Evolutionary conservation across 2,329 filamentous ascomycete species (phyloP).

Genomic region (Fusarium nelsonii): DNA sequence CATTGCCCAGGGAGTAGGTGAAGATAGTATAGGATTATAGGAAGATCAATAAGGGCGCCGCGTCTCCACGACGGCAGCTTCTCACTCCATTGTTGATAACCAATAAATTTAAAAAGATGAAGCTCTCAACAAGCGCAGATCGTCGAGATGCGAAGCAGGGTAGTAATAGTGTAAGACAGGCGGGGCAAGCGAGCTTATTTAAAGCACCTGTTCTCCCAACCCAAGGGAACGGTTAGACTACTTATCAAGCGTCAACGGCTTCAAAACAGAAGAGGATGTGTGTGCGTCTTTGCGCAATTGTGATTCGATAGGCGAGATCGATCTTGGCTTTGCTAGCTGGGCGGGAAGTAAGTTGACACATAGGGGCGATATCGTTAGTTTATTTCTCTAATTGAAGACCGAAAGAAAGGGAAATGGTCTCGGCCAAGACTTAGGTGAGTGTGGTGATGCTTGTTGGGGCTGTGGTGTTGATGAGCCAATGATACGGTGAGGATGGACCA

Average conservation of each 20-base stretch:
- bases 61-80: conserved; percentile 36
- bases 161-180: background rate
- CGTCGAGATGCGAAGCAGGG: conserved; percentile 3
- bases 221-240: conserved; percentile 36
- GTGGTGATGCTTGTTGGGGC: conserved; percentile 3
- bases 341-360: conserved; percentile 6
- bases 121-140: conserved; percentile 14
- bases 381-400: conserved; percentile 4
- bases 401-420: background rate
- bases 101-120: conserved; percentile 6
- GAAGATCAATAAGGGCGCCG: background rate
- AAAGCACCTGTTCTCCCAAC: background rate
- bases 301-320: conserved; percentile 41
- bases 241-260: conserved; percentile 4
- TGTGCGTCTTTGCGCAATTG: conserved; percentile 35
- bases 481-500: conserved; percentile 31
- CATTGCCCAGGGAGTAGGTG: conserved; percentile 44
- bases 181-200: conserved; percentile 7
- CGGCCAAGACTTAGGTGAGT: conserved; percentile 7
- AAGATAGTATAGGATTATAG: background rate
- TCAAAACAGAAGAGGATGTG: conserved; percentile 3
- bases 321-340: conserved; percentile 16
- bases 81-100: conserved; percentile 39
- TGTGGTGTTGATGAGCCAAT: conserved; percentile 35
- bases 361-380: background rate